Percentiles rank a stretch among this genome's conserved stretches.
Evolutionary conservation across 2,329 filamentous ascomycete genomes (phyloP).

Genomic region (Arthrobotrys musiformis): DNA sequence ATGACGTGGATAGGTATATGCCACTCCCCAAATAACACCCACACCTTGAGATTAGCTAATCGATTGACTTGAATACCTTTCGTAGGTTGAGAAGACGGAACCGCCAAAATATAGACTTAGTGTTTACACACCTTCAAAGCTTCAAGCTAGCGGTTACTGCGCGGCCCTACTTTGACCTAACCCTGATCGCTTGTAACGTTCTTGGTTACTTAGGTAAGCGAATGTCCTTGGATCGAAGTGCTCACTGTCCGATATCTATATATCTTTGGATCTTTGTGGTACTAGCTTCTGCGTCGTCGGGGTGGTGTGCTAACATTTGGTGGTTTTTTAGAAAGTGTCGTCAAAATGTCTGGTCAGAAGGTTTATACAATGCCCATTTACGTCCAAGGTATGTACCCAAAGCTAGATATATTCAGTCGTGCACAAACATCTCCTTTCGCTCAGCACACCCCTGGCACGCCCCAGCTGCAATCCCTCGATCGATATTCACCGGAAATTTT

Average conservation of each 20-base stretch:
- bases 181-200: background rate
- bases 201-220: background rate
- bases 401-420: too few relatives aligned
- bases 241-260: background rate
- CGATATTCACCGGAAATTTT: too few relatives aligned
- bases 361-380: background rate
- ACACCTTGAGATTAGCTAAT: background rate
- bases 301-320: background rate
- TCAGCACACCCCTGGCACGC: background rate
- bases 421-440: background rate
- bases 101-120: background rate
- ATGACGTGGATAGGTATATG: background rate
- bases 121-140: background rate
- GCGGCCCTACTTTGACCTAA: background rate
- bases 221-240: background rate
- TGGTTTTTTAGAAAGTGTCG: background rate
- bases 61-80: background rate
- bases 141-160: too few relatives aligned
- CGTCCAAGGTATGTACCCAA: background rate
- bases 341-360: background rate
- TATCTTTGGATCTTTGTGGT: background rate
- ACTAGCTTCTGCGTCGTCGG: too few relatives aligned
- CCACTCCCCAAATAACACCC: background rate
- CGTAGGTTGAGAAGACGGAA: too few relatives aligned
- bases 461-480: too few relatives aligned